Evolutionary conservation across 768 basidiomycete species (phyloP).

Genomic region (Floccularia luteovirens): DNA sequence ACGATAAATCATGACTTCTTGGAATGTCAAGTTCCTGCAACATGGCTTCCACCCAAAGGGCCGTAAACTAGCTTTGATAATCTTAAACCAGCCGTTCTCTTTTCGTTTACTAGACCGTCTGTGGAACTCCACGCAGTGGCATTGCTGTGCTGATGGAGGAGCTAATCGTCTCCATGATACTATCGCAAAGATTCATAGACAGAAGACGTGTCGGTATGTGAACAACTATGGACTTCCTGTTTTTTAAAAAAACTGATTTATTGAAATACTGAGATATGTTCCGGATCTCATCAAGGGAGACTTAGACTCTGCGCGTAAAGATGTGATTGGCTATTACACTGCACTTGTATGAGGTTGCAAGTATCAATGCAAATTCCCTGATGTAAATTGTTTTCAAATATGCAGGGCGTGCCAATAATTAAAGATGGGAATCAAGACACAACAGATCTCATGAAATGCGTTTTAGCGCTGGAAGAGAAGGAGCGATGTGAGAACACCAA

Average conservation of each 20-base stretch:
- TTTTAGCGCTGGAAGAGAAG: constrained; percentile 49
- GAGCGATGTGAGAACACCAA: constrained; percentile 35
- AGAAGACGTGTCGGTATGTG: neutral
- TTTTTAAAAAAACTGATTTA: neutral
- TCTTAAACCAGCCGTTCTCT: constrained; percentile 88
- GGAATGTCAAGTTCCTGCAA: constrained; percentile 36
- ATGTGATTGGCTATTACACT: constrained; percentile 67
- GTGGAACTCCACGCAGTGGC: constrained; percentile 46
- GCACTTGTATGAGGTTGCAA: constrained; percentile 33
- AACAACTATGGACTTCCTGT: neutral
- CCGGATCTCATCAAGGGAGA: constrained; percentile 93
- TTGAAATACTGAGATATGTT: constrained; percentile 40
- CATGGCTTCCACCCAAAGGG: constrained; percentile 4
- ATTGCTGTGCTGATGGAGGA: constrained; percentile 81
- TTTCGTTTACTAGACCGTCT: constrained; percentile 49
- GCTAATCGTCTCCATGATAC: constrained; percentile 76
- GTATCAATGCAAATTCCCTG: neutral
- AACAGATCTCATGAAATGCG: constrained; percentile 97
- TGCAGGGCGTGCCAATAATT: constrained; percentile 62
- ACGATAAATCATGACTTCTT: constrained; percentile 17
- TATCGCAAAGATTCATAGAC: constrained; percentile 13
- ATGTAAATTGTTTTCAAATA: neutral
- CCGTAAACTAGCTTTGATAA: constrained; percentile 54
- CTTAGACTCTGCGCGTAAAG: constrained; percentile 76
- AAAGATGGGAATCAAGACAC: constrained; percentile 70